Base-by-base conservation (phyloP, 1,139 yeast species). In the Taiozyma onychis region DNA sequence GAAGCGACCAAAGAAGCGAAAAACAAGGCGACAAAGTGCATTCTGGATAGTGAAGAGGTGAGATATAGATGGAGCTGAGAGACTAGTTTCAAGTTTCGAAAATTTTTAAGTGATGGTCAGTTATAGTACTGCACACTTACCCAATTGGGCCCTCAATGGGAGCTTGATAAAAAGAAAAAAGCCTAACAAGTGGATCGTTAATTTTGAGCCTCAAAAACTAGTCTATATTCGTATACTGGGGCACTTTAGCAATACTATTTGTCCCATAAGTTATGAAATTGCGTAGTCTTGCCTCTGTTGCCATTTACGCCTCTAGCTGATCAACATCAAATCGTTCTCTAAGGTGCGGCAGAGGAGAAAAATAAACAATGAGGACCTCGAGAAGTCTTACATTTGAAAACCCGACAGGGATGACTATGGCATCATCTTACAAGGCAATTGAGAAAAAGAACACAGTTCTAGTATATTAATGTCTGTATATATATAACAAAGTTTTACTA, bases 131-230 rank as follows among this genome's bases (percentile, higher is more conserved):
- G n/a, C 16, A 18, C 14, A 22, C 35, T 51, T 51, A 27, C 53
- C 51, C 32, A 37, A 44, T 48, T 48, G 21, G 34, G 53, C n/a
- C 34, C 5, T 35, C 49, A 51, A 51, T 51, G 48, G 35, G 37
- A 18, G 24, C 18, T 18, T 16, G 7, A 35, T 16, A 10, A 14
- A 32, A 32, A n/a, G 35, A n/a, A n/a, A 32, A 32, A 32, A 32
- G 35, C 9, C 35, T 32, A 14, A 7, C 18, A 8, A 14, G 13
- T 18, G 24, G 14, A 18, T 9, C 9, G 24, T 37, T 37, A 10
- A 41, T 8, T 43, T 11, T 32, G 21, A 41, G 44, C 51, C 50
- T 45, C 53, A 50, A 45, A 48, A 48, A 43, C 18, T 32, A 8
- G 9, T 3, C 9, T 14, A 32, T 32, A 18, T 2, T n/a, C 9